Conservation (phyloP, 352 stramenopile genomes). For the Thalassiosira livingstoniorum region DNA sequence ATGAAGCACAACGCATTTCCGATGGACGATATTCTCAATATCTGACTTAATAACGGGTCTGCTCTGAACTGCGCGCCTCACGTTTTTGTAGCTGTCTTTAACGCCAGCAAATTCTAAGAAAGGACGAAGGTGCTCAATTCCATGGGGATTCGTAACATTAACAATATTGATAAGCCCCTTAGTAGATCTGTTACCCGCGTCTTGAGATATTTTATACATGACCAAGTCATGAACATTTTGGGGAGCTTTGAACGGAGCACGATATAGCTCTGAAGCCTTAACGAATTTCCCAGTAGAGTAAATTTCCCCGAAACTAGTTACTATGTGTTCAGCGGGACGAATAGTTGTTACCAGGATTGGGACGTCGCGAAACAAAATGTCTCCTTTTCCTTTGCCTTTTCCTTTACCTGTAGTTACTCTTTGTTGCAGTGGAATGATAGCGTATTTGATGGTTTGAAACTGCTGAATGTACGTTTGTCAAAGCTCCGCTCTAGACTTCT, state of each 20-base stretch:
- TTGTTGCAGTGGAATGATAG: not conserved
- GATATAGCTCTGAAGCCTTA: not conserved
- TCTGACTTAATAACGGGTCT: too few relatives aligned
- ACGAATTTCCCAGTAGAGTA: too few relatives aligned
- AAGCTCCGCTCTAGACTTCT: too few relatives aligned
- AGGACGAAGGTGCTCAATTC: too few relatives aligned
- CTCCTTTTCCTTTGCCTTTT: too few relatives aligned
- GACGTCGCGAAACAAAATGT: not conserved
- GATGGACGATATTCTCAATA: too few relatives aligned
- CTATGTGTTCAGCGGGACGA: not conserved
- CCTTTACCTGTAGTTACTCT: not conserved
- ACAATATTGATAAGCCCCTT: not conserved
- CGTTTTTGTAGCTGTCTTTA: too few relatives aligned
- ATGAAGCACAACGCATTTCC: too few relatives aligned
- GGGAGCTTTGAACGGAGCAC: not conserved
- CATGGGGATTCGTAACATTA: conserved; percentile 1
- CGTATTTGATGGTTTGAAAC: not conserved
- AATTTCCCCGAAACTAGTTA: too few relatives aligned
- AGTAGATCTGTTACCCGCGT: not conserved
- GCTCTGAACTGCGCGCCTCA: too few relatives aligned
- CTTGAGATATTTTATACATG: not conserved
- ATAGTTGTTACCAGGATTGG: not conserved
- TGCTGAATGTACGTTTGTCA: too few relatives aligned
- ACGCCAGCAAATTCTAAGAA: too few relatives aligned
- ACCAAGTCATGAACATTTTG: not conserved